Conservation (phyloP, 202 grass and related monocot genomes). For the Dendrocalamus latiflorus region DNA sequence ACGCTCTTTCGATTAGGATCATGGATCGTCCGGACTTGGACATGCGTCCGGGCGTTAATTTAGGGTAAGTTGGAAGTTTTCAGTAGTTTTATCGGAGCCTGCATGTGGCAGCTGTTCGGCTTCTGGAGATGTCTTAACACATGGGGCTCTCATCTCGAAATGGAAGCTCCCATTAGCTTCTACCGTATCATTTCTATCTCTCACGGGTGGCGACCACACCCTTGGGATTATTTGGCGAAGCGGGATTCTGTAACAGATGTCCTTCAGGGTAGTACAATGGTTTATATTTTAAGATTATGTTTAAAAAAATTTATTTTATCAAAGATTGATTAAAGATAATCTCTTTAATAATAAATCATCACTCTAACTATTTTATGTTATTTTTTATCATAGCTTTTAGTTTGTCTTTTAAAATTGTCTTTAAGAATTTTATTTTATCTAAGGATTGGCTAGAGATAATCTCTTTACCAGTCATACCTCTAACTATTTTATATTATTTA, state of each 20-base stretch:
- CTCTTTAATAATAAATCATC: too few species aligned
- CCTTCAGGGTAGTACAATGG: too few species aligned
- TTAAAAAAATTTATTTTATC: too few species aligned
- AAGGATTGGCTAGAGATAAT: too few species aligned
- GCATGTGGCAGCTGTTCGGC: neutral
- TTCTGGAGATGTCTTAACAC: neutral
- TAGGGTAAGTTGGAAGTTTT: neutral
- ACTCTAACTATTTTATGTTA: too few species aligned
- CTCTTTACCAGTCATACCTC: too few species aligned
- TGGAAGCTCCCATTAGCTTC: neutral
- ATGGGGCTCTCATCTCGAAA: neutral
- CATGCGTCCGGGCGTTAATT: neutral
- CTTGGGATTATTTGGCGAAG: neutral
- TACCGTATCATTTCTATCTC: neutral
- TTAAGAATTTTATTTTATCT: too few species aligned
- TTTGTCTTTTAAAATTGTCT: too few species aligned
- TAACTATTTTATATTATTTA: too few species aligned
- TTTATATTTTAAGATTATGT: too few species aligned
- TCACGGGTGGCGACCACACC: neutral
- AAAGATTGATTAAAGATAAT: too few species aligned
- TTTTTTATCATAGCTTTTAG: too few species aligned
- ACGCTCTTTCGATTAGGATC: neutral
- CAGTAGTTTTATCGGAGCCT: neutral
- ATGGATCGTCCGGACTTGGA: neutral
- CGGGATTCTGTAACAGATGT: neutral